phyloP scores from a whole-genome alignment of 331 rosid genomes.

The Stylosanthes scabra region DNA sequence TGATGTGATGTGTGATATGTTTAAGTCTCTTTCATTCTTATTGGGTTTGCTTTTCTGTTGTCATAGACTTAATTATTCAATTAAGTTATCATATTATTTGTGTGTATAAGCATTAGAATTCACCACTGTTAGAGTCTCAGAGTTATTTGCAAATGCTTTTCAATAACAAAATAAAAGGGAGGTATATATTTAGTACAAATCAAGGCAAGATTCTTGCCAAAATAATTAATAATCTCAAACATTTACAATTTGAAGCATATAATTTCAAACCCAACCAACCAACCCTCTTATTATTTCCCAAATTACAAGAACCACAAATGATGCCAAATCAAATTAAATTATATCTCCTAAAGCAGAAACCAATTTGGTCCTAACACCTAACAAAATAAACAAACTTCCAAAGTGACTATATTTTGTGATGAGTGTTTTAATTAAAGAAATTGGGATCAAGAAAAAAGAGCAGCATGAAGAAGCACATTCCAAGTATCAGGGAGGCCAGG shows the following conservation, averaged over 20 bases:
- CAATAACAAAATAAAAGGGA: neutral
- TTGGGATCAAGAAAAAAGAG: constrained; percentile 59
- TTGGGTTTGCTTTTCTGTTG: too few relatives aligned
- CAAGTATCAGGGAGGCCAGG: constrained; percentile 98
- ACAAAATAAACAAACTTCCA: constrained; percentile 12
- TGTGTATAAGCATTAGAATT: too few relatives aligned
- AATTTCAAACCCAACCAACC: neutral
- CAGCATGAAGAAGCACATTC: constrained; percentile 84
- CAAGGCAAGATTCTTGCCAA: constrained; percentile 44
- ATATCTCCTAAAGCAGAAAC: constrained; percentile 43
- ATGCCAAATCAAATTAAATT: constrained; percentile 26
- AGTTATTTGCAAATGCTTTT: too few relatives aligned
- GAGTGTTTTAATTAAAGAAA: too few relatives aligned
- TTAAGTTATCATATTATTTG: too few relatives aligned
- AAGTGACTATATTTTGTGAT: neutral
- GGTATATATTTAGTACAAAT: constrained; percentile 31
- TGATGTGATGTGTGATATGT: too few relatives aligned
- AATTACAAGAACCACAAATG: constrained; percentile 41
- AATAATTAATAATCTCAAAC: constrained; percentile 41
- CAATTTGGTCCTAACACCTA: constrained; percentile 42
- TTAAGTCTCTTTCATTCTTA: too few relatives aligned
- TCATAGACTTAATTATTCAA: too few relatives aligned
- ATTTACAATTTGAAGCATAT: constrained; percentile 50
- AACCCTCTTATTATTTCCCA: constrained; percentile 58
- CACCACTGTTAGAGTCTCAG: too few relatives aligned